Evolutionary conservation across 257 asterid genomes (phyloP), one percentile per base, ranked within the genome.

Genomic region (Salvia hispanica): DNA sequence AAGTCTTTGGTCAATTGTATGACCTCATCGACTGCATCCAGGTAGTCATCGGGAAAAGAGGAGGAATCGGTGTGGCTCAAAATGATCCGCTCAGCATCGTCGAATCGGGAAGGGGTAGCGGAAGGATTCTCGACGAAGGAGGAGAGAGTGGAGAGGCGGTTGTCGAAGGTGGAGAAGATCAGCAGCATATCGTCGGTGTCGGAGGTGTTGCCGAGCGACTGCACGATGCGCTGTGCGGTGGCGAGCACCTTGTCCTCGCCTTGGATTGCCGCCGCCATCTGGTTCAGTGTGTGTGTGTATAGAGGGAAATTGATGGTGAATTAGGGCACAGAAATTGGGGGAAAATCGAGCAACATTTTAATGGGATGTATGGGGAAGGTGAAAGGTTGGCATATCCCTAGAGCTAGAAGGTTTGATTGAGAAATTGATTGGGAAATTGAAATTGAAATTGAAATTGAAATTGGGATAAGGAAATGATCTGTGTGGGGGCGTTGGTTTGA

Each of bases 141-240:
- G 39, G 39, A 34, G 39, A 34, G 39, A 34, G 39, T 34, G 39
- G 39, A 5, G 6, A 34, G 39, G 39, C 39, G 39, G 39, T 34
- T 34, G 39, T 34, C 39, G 39, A 34, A 34, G 6, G 39, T 34
- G 39, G 39, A 34, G 6, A 34, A 34, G 39, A 34, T 25, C 67
- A 79, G 69, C 36, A 88, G 78, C 96, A 91, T 87, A 57, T 91
- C 95, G 55, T 82, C 92, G 31, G 95, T 72, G 74, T 88, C 78
- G 63, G 86, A 81, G 28, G 93, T 80, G 58, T 87, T 81, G 48
- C 88, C 85, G 10, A 92, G 93, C 7, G 90, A 84, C 82, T 86
- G 84, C n/a, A 92, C 91, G 81, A 92, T 90, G 85, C 89, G 92
- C 79, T 88, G 96, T 14, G 96, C 98, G 11, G 98, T 82, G 40